A percentile compares a stretch with the other conserved stretches of the same genome.
Evolutionary conservation across 768 basidiomycete genomes (phyloP).

Genomic region (Suillus sp.): DNA sequence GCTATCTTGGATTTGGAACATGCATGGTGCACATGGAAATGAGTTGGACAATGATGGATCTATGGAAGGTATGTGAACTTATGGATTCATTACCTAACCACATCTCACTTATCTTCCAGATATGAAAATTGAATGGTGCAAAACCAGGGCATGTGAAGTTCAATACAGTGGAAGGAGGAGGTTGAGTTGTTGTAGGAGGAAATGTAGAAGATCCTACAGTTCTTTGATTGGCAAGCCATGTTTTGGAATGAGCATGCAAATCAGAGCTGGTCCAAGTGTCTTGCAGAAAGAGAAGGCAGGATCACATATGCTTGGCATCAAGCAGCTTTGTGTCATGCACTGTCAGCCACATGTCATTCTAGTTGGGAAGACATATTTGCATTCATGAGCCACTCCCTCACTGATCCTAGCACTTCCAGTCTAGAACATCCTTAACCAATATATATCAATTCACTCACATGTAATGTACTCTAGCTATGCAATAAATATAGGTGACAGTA

Average conservation of each 20-base stretch:
- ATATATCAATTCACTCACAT: background rate
- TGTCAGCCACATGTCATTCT: background rate
- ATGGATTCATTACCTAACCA: background rate
- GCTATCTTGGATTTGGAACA: conserved; percentile 15
- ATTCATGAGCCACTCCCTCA: background rate
- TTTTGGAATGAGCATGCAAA: conserved; percentile 1
- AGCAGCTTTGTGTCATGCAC: background rate
- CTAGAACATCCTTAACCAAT: too few relatives aligned
- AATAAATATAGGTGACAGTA: background rate
- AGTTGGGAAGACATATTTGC: background rate
- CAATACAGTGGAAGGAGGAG: conserved; percentile 18
- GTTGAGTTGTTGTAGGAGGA: conserved; percentile 15
- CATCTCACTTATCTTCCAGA: conserved; percentile 2
- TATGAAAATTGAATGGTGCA: conserved; percentile 13
- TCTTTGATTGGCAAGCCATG: conserved; percentile 9
- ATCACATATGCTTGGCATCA: background rate
- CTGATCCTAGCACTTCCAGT: too few relatives aligned
- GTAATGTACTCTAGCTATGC: background rate
- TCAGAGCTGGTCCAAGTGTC: too few relatives aligned
- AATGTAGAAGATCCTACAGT: conserved; percentile 12
- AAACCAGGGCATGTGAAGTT: conserved; percentile 9
- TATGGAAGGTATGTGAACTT: background rate
- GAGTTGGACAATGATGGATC: background rate
- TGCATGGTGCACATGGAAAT: background rate
- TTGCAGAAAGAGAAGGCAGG: background rate